Evolutionary conservation across 2,329 filamentous ascomycete species (phyloP), one percentile per base, ranked within the genome.

Genomic region (Helotiales sp.): DNA sequence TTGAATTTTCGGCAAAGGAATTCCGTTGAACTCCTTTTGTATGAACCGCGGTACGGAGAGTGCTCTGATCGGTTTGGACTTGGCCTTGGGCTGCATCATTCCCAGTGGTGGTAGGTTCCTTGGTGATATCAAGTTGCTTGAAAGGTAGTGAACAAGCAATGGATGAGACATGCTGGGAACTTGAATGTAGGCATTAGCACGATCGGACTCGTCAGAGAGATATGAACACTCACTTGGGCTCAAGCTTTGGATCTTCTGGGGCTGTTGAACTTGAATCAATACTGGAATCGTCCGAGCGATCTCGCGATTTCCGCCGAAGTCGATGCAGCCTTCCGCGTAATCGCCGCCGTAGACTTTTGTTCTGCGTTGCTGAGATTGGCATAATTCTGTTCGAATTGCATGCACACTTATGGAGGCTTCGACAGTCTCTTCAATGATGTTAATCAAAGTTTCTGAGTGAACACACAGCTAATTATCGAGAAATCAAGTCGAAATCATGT

Each of bases 151-250:
- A 26, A 45, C n/a, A n/a, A 45, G 43, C 30, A 47, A 24, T 62
- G 26, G 60, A 62, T 62, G 59, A 15, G 20, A 28, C 37, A 62
- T 62, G 45, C 45, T 54, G 45, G 43, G 60, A 34, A 62, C 43
- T 62, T 54, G 60, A 37, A 52, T 13, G 13, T 62, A 54, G 26
- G 60, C 30, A 54, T 62, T 52, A 62, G 60, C 43, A 49, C 22
- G 20, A 13, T 62, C 45, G 24, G 28, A 62, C 45, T 62, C 17
- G 28, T n/a, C 17, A n/a, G n/a, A n/a, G n/a, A 24, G 13, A 52
- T 54, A 34, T 50, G 28, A 37, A 62, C 24, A 62, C 60, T 52
- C 45, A 62, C 60, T 52, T 62, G 28, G n/a, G n/a, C n/a, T n/a
- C n/a, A n/a, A 24, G 5, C 43, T 24, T 34, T 52, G 28, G 43